phyloP scores from a whole-genome alignment of 2,329 filamentous ascomycete genomes.

The Ramularia collo-cygni region DNA sequence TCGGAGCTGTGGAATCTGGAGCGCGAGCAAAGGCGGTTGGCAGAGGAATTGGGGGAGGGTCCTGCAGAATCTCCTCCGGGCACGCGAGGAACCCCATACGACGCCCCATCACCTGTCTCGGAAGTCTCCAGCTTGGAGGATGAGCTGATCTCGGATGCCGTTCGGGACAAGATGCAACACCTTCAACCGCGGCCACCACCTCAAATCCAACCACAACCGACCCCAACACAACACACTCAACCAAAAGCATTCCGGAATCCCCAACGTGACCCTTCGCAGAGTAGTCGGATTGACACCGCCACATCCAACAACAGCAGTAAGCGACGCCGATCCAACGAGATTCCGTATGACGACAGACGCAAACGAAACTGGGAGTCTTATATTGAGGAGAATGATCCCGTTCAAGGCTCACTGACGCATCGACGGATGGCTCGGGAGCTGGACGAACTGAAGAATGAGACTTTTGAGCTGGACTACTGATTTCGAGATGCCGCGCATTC shows the following conservation, averaged over 20 bases:
- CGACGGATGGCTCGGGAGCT: conserved; percentile 39
- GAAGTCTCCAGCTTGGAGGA: conserved; percentile 23
- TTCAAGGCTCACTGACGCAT: conserved; percentile 36
- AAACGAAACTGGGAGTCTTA: conserved; percentile 33
- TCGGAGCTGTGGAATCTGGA: conserved; percentile 73
- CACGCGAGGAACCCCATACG: neutral
- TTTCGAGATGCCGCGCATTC: neutral
- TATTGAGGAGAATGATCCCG: conserved; percentile 30
- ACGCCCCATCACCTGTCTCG: conserved; percentile 16
- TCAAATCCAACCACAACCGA: conserved; percentile 1
- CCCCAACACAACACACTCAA: conserved; percentile 3
- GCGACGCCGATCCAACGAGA: conserved; percentile 10
- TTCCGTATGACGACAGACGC: conserved; percentile 27
- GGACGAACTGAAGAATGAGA: conserved; percentile 34
- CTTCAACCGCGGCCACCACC: neutral
- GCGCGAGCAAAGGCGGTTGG: conserved; percentile 34
- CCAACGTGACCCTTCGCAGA: conserved; percentile 11
- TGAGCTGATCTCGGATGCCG: conserved; percentile 16
- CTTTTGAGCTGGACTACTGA: conserved; percentile 45
- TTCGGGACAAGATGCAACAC: conserved; percentile 2
- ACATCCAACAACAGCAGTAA: conserved; percentile 5
- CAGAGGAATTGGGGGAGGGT: conserved; percentile 10
- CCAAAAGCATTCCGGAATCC: neutral
- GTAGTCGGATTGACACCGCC: conserved; percentile 17
- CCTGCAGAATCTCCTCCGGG: conserved; percentile 4